phyloP scores from a whole-genome alignment of 2,329 filamentous ascomycete genomes.

The Pseudovirgaria hyperparasitica region DNA sequence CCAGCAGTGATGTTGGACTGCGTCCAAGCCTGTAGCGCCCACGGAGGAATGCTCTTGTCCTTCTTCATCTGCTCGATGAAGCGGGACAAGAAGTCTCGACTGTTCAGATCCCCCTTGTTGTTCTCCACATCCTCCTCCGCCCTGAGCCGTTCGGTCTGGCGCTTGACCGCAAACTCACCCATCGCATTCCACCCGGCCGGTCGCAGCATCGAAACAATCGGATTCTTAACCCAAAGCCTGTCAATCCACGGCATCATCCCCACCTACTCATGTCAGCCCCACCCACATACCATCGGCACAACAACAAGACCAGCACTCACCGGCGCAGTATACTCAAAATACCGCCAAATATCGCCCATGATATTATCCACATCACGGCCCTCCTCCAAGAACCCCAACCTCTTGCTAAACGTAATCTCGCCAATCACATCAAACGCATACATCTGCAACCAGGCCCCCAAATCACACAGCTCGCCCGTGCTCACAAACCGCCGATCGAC shows the following conservation, averaged over 20 bases:
- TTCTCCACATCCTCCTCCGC: conserved; percentile 1
- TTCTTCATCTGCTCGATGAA: too few species aligned
- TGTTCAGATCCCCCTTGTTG: too few species aligned
- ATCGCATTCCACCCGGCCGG: not conserved
- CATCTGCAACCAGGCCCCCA: conserved; percentile 19
- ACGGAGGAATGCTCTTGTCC: not conserved
- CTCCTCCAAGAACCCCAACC: conserved; percentile 30
- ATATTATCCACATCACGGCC: conserved; percentile 26
- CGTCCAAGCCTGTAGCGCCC: conserved; percentile 12
- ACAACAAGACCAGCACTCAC: too few species aligned
- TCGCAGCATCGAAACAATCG: not conserved
- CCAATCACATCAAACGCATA: conserved; percentile 30
- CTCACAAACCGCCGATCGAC: too few species aligned
- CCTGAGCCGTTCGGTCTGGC: not conserved
- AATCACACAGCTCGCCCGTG: conserved; percentile 6
- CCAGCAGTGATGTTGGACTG: conserved; percentile 26
- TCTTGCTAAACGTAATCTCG: conserved; percentile 27
- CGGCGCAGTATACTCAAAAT: not conserved
- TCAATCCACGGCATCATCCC: conserved; percentile 5
- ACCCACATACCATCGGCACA: too few species aligned
- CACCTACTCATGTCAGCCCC: too few species aligned
- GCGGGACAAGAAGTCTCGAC: too few species aligned
- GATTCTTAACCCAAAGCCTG: conserved; percentile 2
- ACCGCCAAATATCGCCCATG: conserved; percentile 7
- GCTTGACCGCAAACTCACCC: not conserved